phyloP scores from a whole-genome alignment of 495 filamentous ascomycete genomes.

The Bathelium albidoporum region DNA sequence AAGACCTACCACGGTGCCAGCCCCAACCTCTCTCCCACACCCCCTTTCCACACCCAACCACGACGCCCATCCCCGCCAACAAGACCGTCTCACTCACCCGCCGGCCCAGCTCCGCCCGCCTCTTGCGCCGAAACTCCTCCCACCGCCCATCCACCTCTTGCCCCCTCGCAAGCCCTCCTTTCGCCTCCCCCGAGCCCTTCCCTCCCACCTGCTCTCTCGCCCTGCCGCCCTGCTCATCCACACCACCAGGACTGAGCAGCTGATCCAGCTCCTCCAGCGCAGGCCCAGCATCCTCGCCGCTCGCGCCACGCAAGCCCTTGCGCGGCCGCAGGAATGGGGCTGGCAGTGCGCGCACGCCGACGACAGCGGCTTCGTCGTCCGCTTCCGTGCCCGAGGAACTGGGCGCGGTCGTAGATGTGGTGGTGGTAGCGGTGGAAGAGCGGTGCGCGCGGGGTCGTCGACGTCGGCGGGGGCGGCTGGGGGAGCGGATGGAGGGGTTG shows the following conservation, averaged over 20 bases:
- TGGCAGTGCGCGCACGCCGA: conserved; percentile 67
- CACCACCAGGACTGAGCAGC: conserved; percentile 44
- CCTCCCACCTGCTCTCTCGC: conserved; percentile 6
- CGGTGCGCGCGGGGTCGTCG: not conserved
- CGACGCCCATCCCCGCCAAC: conserved; percentile 18
- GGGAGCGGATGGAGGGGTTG: not conserved
- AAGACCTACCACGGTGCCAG: conserved; percentile 27
- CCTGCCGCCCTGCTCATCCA: conserved; percentile 7
- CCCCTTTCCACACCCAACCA: conserved; percentile 21
- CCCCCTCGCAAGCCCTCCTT: too few species aligned
- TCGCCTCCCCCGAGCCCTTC: not conserved
- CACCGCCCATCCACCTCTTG: conserved; percentile 7
- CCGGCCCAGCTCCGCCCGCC: conserved; percentile 26
- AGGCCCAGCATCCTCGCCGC: conserved; percentile 13
- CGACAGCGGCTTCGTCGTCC: conserved; percentile 62
- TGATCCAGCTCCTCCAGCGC: conserved; percentile 24
- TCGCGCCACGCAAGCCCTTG: conserved; percentile 54
- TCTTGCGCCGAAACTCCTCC: conserved; percentile 23
- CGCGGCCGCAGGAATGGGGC: conserved; percentile 58
- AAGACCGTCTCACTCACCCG: conserved; percentile 27
- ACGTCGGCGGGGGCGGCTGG: not conserved
- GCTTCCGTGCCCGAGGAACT: conserved; percentile 89
- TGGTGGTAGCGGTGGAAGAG: not conserved
- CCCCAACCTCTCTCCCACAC: conserved; percentile 20
- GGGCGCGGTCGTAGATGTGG: conserved; percentile 39